Evolutionary conservation across 1,284 basidiomycete species (phyloP).

Genomic region (Microbotryomycetes sp.): DNA sequence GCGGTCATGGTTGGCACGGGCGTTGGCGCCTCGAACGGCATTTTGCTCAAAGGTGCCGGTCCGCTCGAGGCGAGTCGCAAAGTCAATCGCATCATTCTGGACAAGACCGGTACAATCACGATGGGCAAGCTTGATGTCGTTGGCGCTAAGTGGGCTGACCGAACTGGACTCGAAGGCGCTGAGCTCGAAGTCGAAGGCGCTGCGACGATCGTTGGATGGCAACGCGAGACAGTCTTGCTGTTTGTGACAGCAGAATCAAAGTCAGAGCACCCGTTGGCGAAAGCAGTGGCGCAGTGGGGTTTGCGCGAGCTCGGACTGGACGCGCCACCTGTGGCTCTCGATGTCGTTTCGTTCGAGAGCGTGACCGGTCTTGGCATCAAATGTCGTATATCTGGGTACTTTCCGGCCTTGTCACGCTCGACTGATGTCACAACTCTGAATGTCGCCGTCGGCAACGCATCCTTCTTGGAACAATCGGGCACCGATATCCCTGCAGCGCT

Average conservation of each 20-base stretch:
- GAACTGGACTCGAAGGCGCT: constrained; percentile 1
- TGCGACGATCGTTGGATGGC: constrained; percentile 14
- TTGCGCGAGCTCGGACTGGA: constrained; percentile 55
- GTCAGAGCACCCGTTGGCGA: constrained; percentile 93
- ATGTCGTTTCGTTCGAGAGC: constrained; percentile 62
- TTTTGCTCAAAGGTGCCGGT: constrained; percentile 93
- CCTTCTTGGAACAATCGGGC: constrained; percentile 53
- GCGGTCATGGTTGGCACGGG: constrained; percentile 99
- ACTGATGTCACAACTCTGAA: constrained; percentile 13
- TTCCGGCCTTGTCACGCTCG: constrained; percentile 44
- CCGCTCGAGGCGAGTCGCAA: constrained; percentile 84
- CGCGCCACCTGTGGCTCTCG: constrained; percentile 46
- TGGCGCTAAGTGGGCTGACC: constrained; percentile 61
- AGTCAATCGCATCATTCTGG: constrained; percentile 75
- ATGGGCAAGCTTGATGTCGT: constrained; percentile 71
- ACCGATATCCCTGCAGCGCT: constrained; percentile 53
- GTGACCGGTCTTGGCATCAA: constrained; percentile 83
- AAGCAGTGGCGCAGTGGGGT: constrained; percentile 77
- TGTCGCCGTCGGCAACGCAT: constrained; percentile 65
- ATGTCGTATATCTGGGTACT: constrained; percentile 32
- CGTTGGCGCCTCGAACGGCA: constrained; percentile 92
- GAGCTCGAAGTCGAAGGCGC: background rate
- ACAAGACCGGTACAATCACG: constrained; percentile 98
- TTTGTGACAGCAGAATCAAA: constrained; percentile 77
- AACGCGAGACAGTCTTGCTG: constrained; percentile 47